Evolutionary conservation across 495 filamentous ascomycete species (phyloP), one percentile per base, ranked within the genome.

Genomic region (Penicillium ochrochloron): DNA sequence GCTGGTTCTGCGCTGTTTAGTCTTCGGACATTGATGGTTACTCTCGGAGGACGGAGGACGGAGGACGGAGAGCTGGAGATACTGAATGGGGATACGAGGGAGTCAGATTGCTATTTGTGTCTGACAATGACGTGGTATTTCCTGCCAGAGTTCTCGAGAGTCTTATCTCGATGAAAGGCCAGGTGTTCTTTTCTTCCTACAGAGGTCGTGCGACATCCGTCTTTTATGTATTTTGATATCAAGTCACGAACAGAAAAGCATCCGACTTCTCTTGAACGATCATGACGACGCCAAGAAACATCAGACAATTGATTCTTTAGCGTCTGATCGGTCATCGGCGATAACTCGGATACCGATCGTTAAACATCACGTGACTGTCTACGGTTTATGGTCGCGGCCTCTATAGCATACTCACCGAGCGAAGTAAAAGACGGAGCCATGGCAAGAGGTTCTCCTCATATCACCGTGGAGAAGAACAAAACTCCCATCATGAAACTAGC

Each of bases 21-120:
- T 4, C 44, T 44, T 54, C 53, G 53, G 53, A 56, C 25, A 52
- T 52, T 48, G 48, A 29, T 52, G 48, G 48, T 29, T 52, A 52
- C n/a, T n/a, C 5, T 52, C 48, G 48, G 48, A 27, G 48, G 12
- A 48, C 44, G 44, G 44, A 48, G 44, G 12, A 19, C 17, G n/a
- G n/a, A 48, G 44, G 12, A 19, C 17, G n/a, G n/a, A 9, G 19
- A 19, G 6, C 21, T 48, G 44, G 44, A 25, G 44, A 48, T 52
- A 27, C 48, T 52, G 23, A 23, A 52, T 17, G 3, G 27, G 48
- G 48, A 52, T 52, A 52, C 48, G 48, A 52, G 25, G 5, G 27
- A 52, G 12, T 52, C 48, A 52, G 48, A 6, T 15, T 15, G 5
- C 23, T 6, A 10, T 23, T n/a, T 14, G 15, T 52, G 44, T 48